phyloP scores from a whole-genome alignment of 2,329 filamentous ascomycete genomes.

The Pestalotiopsis sp. region DNA sequence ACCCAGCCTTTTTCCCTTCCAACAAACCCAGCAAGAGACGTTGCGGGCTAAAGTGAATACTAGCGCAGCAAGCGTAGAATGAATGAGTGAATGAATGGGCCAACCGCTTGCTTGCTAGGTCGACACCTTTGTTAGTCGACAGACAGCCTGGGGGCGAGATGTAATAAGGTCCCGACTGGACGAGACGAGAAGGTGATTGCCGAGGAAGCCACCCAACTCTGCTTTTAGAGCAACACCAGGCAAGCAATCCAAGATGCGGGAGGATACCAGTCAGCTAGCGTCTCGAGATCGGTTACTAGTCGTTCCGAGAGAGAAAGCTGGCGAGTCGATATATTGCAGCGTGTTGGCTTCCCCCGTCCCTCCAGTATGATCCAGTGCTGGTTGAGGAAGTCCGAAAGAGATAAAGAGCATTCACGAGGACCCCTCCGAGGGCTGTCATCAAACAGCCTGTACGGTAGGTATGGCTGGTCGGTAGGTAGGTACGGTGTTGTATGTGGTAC shows the following conservation, averaged over 20 bases:
- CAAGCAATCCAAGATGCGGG: neutral
- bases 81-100: neutral
- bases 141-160: neutral
- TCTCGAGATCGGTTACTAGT: neutral
- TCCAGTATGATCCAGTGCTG: slow-evolving; percentile 5
- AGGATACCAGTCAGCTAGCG: neutral
- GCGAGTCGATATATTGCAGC: neutral
- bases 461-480: neutral
- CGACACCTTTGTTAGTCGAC: neutral
- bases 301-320: neutral
- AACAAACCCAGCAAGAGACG: neutral
- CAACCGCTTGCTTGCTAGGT: neutral
- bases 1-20: neutral
- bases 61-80: neutral
- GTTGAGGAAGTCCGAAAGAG: slow-evolving; percentile 13
- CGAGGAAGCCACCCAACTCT: neutral
- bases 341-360: neutral
- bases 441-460: neutral
- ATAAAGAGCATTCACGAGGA: slow-evolving; percentile 10
- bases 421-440: neutral
- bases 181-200: slow-evolving; percentile 11
- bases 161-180: neutral
- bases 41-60: neutral
- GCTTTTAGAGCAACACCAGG: neutral
- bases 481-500: too few species aligned